Conservation (phyloP, 306 rosid genomes). For the Vigna reflexopilosa region DNA sequence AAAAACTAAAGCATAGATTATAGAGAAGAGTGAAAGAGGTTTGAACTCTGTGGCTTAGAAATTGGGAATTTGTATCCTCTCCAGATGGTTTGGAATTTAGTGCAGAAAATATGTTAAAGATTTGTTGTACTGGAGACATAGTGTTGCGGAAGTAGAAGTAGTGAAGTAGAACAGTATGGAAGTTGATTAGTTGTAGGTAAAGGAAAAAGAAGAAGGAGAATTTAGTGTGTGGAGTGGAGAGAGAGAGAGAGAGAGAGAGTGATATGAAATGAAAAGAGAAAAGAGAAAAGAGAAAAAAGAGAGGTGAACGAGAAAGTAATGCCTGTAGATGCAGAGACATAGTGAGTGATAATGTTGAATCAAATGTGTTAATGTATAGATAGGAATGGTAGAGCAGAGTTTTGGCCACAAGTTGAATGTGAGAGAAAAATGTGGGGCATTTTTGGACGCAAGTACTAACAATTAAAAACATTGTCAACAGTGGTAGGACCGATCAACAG, state of each 20-base stretch:
- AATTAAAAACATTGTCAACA: constrained; percentile 20
- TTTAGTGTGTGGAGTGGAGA: too few relatives aligned
- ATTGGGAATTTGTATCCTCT: not conserved
- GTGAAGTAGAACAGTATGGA: too few relatives aligned
- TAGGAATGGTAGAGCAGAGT: constrained; percentile 37
- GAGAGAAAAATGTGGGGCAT: constrained; percentile 16
- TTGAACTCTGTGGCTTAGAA: not conserved
- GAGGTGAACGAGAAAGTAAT: constrained; percentile 36
- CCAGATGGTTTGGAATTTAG: not conserved
- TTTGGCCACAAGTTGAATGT: not conserved
- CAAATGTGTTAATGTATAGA: constrained; percentile 29
- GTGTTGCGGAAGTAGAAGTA: not conserved
- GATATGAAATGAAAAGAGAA: constrained; percentile 40
- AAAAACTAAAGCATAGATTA: not conserved
- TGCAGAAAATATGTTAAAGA: not conserved
- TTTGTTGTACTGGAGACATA: not conserved
- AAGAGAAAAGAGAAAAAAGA: constrained; percentile 24
- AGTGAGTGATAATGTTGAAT: constrained; percentile 48
- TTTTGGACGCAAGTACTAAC: constrained; percentile 23
- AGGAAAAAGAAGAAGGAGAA: not conserved
- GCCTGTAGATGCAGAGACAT: constrained; percentile 51
- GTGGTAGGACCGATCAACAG: constrained; percentile 36
- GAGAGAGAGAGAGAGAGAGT: constrained; percentile 9
- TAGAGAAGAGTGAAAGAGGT: not conserved
- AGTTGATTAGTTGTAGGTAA: not conserved